Evolutionary conservation across 2,329 filamentous ascomycete species (phyloP), one percentile per base, ranked within the genome.

Genomic region (Dendrostoma leiphaemia): DNA sequence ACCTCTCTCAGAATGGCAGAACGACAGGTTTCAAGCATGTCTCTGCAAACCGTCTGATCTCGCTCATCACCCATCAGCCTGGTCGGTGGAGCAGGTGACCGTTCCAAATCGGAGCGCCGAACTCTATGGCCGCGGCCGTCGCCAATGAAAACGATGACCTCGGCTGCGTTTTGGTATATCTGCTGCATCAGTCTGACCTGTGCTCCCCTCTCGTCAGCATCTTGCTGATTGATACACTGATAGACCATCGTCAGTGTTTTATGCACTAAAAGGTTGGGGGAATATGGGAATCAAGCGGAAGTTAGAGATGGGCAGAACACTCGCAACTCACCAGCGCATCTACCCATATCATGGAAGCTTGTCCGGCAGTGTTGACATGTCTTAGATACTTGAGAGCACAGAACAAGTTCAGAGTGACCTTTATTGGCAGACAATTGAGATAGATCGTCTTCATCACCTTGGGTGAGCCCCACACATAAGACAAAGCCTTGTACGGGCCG

Each of bases 101-200:
- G 13, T 35, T 7, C 31, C 15, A 52, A n/a, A 5, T 32, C 13
- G 10, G 48, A 37, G 7, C 35, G 43, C 17, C n/a, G 32, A 6
- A 31, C 28, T 7, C 53, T 44, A 15, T 56, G 43, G 9, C 24
- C 4, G 4, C 44, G 53, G 13, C 37, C 53, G n/a, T 52, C 44
- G n/a, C 53, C 53, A 17, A 56, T 48, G 12, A 56, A 56, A 19
- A 56, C 48, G 15, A 52, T 23, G 13, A 56, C 48, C 17, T 48
- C 29, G 13, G 12, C 17, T 8, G 48, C 53, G 1, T 32, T 31
- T 15, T 52, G 15, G 31, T 56, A 56, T 24, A 56, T 56, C 6
- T 6, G 6, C 10, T 37, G 35, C 53, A 56, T 52, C 4, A 56
- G 44, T 2, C 44, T 35, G 15, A 52, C 48, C 12, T 56, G 48